Evolutionary conservation across 805 yeast species (phyloP).

Genomic region (Tetrapisispora arboricola): DNA sequence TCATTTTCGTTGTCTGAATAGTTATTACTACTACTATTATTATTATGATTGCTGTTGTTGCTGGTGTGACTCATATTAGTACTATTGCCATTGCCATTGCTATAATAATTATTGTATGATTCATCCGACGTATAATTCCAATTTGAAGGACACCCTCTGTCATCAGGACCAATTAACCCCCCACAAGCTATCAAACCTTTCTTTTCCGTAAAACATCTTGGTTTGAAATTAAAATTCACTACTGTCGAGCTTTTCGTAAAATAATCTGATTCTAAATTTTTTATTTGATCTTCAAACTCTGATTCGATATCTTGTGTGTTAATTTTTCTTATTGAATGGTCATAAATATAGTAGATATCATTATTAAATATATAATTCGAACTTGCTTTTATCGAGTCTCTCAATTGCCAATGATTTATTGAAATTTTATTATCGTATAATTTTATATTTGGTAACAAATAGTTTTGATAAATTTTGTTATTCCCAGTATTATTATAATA

Average conservation of each 20-base stretch:
- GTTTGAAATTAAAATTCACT: conserved; percentile 50
- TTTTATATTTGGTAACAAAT: conserved; percentile 26
- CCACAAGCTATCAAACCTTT: conserved; percentile 47
- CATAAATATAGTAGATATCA: conserved; percentile 45
- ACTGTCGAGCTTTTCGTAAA: conserved; percentile 26
- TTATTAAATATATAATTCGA: conserved; percentile 31
- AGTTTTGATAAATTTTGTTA: conserved; percentile 25
- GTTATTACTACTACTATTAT: not conserved
- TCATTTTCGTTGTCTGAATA: not conserved
- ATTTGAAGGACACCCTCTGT: conserved; percentile 22
- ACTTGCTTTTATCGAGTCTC: conserved; percentile 56
- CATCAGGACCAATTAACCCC: conserved; percentile 37
- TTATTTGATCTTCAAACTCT: not conserved
- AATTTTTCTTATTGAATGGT: conserved; percentile 40
- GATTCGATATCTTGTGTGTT: conserved; percentile 22
- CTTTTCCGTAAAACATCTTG: conserved; percentile 56
- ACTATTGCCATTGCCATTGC: not conserved
- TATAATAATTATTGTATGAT: too few relatives aligned
- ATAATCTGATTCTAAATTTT: not conserved
- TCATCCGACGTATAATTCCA: too few relatives aligned
- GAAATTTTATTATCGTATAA: conserved; percentile 26
- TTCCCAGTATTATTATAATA: conserved; percentile 19
- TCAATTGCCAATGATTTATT: conserved; percentile 64
- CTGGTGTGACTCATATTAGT: not conserved
- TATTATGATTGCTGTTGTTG: not conserved